A percentile compares a stretch with the other conserved stretches of the same genome.
Conservation (phyloP, 331 rosid species). For the Dryas integrifolia region DNA sequence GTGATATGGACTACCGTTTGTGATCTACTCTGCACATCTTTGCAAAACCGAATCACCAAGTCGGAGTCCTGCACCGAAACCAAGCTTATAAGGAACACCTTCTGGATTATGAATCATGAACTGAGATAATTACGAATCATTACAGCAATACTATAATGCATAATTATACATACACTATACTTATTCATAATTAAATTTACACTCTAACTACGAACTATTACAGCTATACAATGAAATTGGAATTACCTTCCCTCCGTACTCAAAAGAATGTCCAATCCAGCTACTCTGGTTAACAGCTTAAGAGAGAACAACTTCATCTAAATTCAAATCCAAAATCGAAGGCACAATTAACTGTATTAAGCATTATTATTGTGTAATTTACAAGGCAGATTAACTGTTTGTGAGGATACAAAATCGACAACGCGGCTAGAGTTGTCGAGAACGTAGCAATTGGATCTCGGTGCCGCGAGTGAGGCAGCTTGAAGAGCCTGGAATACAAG, state of each 20-base stretch:
- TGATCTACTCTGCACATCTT: slow-evolving; percentile 89
- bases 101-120: not conserved
- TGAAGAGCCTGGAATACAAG: slow-evolving; percentile 41
- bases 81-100: slow-evolving; percentile 8
- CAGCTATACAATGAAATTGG: not conserved
- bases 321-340: slow-evolving; percentile 8
- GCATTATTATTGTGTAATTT: not conserved
- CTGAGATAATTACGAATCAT: too few species aligned
- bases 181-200: not conserved
- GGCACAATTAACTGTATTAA: not conserved
- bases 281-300: slow-evolving; percentile 61
- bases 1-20: slow-evolving; percentile 57
- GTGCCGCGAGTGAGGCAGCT: slow-evolving; percentile 49
- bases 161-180: not conserved
- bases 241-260: slow-evolving; percentile 70
- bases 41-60: slow-evolving; percentile 76
- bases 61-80: slow-evolving; percentile 56
- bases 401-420: slow-evolving; percentile 85
- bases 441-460: slow-evolving; percentile 74
- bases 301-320: slow-evolving; percentile 30
- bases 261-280: slow-evolving; percentile 71
- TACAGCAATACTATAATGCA: not conserved
- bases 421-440: slow-evolving; percentile 76
- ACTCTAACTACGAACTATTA: not conserved
- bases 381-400: slow-evolving; percentile 1